A percentile compares a stretch with the other conserved stretches of the same genome.
phyloP scores from a whole-genome alignment of 192 early-diverging fungal species.

The Geosiphon pyriformis region DNA sequence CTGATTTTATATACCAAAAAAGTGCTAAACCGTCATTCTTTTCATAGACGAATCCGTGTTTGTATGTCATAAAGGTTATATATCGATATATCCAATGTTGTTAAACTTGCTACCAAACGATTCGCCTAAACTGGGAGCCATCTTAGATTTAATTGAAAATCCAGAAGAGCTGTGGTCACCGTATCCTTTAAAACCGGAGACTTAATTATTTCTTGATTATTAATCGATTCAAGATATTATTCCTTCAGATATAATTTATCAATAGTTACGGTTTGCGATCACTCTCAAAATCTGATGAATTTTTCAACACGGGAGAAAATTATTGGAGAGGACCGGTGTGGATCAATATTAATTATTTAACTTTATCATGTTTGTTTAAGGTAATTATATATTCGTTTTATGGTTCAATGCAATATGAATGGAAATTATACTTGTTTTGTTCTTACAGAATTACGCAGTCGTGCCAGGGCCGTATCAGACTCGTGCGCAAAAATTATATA shows the following conservation, averaged over 20 bases:
- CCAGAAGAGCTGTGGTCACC: slow-evolving; percentile 79
- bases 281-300: slow-evolving; percentile 53
- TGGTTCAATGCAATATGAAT: neutral
- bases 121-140: slow-evolving; percentile 61
- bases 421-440: slow-evolving; percentile 3
- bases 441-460: slow-evolving; percentile 45
- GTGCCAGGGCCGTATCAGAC: slow-evolving; percentile 61
- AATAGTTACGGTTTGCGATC: slow-evolving; percentile 53
- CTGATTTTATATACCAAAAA: too few species aligned
- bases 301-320: slow-evolving; percentile 78
- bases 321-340: slow-evolving; percentile 95
- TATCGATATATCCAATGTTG: slow-evolving; percentile 79
- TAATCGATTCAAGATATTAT: neutral
- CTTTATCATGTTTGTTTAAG: slow-evolving; percentile 62
- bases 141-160: slow-evolving; percentile 74
- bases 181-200: slow-evolving; percentile 20
- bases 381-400: slow-evolving; percentile 29
- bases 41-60: slow-evolving; percentile 41
- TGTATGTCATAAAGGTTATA: slow-evolving; percentile 67
- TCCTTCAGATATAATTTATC: neutral
- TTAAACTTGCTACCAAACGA: slow-evolving; percentile 66
- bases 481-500: slow-evolving; percentile 68
- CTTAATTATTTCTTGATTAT: neutral
- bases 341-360: slow-evolving; percentile 89
- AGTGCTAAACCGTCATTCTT: too few species aligned